Percentiles rank a stretch among this genome's conserved stretches.
Conservation (phyloP, 2,329 filamentous ascomycete genomes). For the Aspergillus sp. region DNA sequence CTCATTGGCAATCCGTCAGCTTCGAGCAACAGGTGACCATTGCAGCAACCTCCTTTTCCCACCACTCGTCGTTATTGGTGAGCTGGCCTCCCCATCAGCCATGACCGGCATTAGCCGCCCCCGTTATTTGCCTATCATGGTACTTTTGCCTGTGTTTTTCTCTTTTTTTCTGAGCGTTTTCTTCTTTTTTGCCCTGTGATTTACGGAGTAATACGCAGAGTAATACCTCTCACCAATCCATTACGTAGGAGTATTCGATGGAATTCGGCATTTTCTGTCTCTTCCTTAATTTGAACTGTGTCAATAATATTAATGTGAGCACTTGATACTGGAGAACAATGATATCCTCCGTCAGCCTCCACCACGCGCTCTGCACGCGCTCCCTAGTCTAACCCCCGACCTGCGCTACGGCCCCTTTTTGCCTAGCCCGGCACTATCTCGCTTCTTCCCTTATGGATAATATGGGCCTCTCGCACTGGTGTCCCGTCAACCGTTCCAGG, state of each 20-base stretch:
- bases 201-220: too few species aligned
- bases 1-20: slow-evolving; percentile 11
- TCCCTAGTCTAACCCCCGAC: slow-evolving; percentile 23
- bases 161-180: background rate
- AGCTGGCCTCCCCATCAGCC: background rate
- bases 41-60: slow-evolving; percentile 13
- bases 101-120: slow-evolving; percentile 29
- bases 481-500: slow-evolving; percentile 22
- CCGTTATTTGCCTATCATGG: slow-evolving; percentile 1
- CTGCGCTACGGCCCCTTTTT: slow-evolving; percentile 35
- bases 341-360: slow-evolving; percentile 12
- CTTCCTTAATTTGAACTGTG: background rate
- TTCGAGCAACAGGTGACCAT: slow-evolving; percentile 9
- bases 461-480: background rate
- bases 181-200: too few species aligned
- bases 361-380: slow-evolving; percentile 26
- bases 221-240: too few species aligned
- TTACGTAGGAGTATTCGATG: too few species aligned
- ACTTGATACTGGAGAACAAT: background rate
- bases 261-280: too few species aligned
- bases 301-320: background rate
- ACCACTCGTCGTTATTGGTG: background rate
- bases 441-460: slow-evolving; percentile 16
- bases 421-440: slow-evolving; percentile 29
- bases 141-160: slow-evolving; percentile 5